Evolutionary conservation across 2,329 filamentous ascomycete species (phyloP).

Genomic region (Pyrenophora tritici-repentis): DNA sequence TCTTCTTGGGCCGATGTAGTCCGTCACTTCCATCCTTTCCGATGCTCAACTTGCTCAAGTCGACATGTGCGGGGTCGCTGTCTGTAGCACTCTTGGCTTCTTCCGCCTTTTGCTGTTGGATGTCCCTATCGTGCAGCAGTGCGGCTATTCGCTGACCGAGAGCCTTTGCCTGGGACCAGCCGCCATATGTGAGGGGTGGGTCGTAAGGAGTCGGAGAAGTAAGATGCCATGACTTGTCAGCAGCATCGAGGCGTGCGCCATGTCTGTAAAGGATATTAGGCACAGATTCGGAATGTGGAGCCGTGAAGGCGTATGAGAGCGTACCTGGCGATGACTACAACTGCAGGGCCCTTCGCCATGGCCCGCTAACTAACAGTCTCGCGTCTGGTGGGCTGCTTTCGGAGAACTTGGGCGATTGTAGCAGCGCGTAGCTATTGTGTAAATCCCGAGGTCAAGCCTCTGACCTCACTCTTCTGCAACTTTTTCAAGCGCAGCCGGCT

Average conservation of each 20-base stretch:
- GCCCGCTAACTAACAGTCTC: conserved; percentile 23
- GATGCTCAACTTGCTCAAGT: conserved; percentile 28
- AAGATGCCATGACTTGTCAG: conserved; percentile 93
- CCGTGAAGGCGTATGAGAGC: conserved; percentile 13
- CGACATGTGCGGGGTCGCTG: conserved; percentile 27
- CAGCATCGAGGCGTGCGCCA: conserved; percentile 89
- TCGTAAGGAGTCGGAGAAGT: conserved; percentile 94
- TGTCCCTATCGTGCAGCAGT: conserved; percentile 62
- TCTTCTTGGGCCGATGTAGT: conserved; percentile 44
- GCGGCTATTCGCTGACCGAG: conserved; percentile 83
- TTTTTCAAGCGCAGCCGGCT: too few species aligned
- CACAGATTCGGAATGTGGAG: conserved; percentile 8
- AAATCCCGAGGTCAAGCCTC: too few species aligned
- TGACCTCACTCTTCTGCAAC: too few species aligned
- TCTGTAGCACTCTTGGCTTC: conserved; percentile 23
- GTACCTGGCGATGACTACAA: conserved; percentile 58
- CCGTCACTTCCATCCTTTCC: conserved; percentile 6
- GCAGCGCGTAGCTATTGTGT: background rate
- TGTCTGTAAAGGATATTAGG: conserved; percentile 62
- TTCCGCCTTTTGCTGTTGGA: conserved; percentile 53
- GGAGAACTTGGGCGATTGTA: conserved; percentile 12
- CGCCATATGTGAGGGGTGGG: conserved; percentile 90
- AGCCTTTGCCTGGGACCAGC: conserved; percentile 84
- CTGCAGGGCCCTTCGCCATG: conserved; percentile 54
- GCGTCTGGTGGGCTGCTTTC: conserved; percentile 19